Evolutionary conservation across 768 basidiomycete species (phyloP).

Genomic region (Tubosaeta brunneosetosa): DNA sequence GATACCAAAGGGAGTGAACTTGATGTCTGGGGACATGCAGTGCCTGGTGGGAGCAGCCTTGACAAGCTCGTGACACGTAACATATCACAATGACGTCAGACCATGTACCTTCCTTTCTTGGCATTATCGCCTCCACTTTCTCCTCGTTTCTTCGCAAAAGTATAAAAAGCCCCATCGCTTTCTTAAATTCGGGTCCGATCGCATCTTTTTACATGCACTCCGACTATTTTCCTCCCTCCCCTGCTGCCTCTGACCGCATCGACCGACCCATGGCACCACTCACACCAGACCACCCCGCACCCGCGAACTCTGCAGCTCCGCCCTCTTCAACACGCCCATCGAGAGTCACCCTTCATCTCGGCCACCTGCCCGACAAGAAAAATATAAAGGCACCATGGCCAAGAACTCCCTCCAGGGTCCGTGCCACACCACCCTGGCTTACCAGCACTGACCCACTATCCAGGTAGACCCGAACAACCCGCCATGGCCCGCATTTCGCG

Average conservation of each 20-base stretch:
- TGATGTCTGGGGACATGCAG: slow-evolving; percentile 9
- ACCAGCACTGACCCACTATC: background rate
- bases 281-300: background rate
- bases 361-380: slow-evolving; percentile 69
- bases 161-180: too few relatives aligned
- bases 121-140: slow-evolving; percentile 4
- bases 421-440: slow-evolving; percentile 16
- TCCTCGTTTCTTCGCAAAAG: too few relatives aligned
- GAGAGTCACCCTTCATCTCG: slow-evolving; percentile 66
- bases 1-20: slow-evolving; percentile 27
- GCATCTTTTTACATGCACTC: slow-evolving; percentile 4
- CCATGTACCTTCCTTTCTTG: slow-evolving; percentile 26
- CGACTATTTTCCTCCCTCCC: slow-evolving; percentile 29
- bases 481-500: slow-evolving; percentile 76
- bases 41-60: background rate
- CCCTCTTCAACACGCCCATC: slow-evolving; percentile 38
- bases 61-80: too few relatives aligned
- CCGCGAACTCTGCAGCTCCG: slow-evolving; percentile 3
- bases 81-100: slow-evolving; percentile 24
- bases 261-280: slow-evolving; percentile 6
- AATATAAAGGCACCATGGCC: slow-evolving; percentile 71
- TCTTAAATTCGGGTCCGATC: background rate
- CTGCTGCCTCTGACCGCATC: slow-evolving; percentile 21
- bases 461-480: slow-evolving; percentile 82
- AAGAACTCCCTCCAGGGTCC: slow-evolving; percentile 64